phyloP scores from a whole-genome alignment of 306 rosid species.

The Lathyrus sativus region DNA sequence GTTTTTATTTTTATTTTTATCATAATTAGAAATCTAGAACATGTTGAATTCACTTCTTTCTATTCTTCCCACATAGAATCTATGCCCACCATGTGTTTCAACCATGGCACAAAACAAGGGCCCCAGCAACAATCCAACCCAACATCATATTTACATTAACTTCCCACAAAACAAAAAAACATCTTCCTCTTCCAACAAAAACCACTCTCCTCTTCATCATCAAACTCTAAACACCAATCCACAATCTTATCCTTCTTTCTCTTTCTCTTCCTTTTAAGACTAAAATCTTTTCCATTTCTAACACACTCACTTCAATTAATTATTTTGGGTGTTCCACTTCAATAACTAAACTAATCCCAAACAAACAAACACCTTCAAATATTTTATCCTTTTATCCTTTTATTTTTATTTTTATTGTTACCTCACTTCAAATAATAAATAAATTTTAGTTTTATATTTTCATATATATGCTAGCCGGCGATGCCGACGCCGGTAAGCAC shows the following conservation, averaged over 20 bases:
- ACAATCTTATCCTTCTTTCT: not conserved
- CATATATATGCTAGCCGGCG: conserved; percentile 81
- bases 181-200: conserved; percentile 15
- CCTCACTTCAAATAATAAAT: not conserved
- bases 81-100: conserved; percentile 58
- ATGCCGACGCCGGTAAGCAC: conserved; percentile 98
- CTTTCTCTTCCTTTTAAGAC: conserved; percentile 14
- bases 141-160: conserved; percentile 23
- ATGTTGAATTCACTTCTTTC: not conserved
- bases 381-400: not conserved
- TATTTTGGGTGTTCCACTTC: conserved; percentile 34
- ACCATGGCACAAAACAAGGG: conserved; percentile 35
- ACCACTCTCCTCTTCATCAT: conserved; percentile 10
- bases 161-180: not conserved
- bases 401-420: not conserved
- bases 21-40: not conserved
- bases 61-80: conserved; percentile 42
- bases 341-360: conserved; percentile 39
- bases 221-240: not conserved
- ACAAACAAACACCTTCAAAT: not conserved
- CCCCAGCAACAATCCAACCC: conserved; percentile 37
- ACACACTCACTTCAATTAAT: conserved; percentile 44
- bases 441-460: not conserved
- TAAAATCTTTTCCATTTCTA: conserved; percentile 23
- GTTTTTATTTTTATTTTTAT: no score